A percentile compares a stretch with the other conserved stretches of the same genome.
phyloP scores from a whole-genome alignment of 805 yeast species.

The Blastobotrys parvus region DNA sequence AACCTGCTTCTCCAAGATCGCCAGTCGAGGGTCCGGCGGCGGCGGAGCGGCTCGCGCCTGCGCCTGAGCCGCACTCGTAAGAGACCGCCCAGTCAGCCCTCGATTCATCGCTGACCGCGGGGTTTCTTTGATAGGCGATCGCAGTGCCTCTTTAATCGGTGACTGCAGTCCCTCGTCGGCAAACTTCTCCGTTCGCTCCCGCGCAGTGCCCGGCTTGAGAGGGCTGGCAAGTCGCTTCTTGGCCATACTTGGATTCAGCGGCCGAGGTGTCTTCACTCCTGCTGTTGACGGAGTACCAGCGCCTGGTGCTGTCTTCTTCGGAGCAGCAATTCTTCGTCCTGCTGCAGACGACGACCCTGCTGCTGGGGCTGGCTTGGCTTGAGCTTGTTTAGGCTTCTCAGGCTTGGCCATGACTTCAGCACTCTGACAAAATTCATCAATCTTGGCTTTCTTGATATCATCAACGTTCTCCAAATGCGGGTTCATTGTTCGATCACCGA shows the following conservation, averaged over 20 bases:
- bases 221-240: constrained; percentile 6
- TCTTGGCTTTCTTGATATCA: constrained; percentile 62
- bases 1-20: constrained; percentile 31
- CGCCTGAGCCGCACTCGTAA: constrained; percentile 1
- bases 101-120: neutral
- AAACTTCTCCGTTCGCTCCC: constrained; percentile 1
- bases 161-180: neutral
- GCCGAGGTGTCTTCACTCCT: neutral
- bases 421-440: constrained; percentile 46
- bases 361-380: constrained; percentile 20
- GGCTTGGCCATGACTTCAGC: constrained; percentile 47
- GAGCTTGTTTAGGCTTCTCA: constrained; percentile 26
- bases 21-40: neutral
- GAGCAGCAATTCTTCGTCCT: neutral
- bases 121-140: neutral
- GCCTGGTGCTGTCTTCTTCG: neutral
- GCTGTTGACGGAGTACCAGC: constrained; percentile 12
- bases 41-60: constrained; percentile 1
- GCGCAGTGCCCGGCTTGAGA: neutral
- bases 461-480: constrained; percentile 63
- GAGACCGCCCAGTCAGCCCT: constrained; percentile 3
- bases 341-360: neutral
- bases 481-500: constrained; percentile 62
- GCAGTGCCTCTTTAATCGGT: constrained; percentile 1
- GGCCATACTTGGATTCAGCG: neutral